Evolutionary conservation across 768 basidiomycete species (phyloP), one percentile per base, ranked within the genome.

Genomic region (Termitomyces sp.): DNA sequence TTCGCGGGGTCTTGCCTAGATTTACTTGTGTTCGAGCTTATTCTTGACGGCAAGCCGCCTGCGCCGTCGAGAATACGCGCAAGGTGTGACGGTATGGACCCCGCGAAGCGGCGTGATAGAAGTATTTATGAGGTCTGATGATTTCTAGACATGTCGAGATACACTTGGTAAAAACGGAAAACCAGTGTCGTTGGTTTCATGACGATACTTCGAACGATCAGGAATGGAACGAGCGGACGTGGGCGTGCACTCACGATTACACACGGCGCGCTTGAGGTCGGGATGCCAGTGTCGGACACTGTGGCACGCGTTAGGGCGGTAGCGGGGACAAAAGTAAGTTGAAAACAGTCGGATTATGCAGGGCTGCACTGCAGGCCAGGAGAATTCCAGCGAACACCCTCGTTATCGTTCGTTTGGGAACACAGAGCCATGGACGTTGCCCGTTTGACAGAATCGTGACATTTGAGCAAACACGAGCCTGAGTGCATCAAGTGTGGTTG

Each of bases 201-300:
- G 72, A 73, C 75, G 73, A 69, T 53, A 61, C 60, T 68, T 59
- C 68, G 71, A 72, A 57, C 60, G 67, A 76, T 75, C 75, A 79
- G 76, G 76, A 71, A 62, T 66, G 64, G 64, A 61, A 68, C 69
- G 77, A 79, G 73, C 39, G 52, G 57, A 58, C 44, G 57, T 74
- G 73, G 69, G 75, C 80, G 79, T 81, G 80, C 76, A 79, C 61
- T 60, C 41, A 60, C 60, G 61, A 62, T 62, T 63, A 57, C 65
- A 82, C 81, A 82, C 76, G 81, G 81, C 73, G 67, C 68, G 67
- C 73, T 71, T 70, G 72, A 70, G 74, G 72, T 70, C 54, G 64
- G 73, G 73, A 67, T 62, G 60, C 50, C 57, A 59, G 51, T 33
- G 61, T 56, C 51, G 53, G 63, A n/a, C 31, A 50, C 51, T 52